These are phyloP conservation scores for Marchantia paleacea DNA, from an alignment of 225 moss, liverwort and hornwort genomes.

Conservation along the genomic window DNA sequence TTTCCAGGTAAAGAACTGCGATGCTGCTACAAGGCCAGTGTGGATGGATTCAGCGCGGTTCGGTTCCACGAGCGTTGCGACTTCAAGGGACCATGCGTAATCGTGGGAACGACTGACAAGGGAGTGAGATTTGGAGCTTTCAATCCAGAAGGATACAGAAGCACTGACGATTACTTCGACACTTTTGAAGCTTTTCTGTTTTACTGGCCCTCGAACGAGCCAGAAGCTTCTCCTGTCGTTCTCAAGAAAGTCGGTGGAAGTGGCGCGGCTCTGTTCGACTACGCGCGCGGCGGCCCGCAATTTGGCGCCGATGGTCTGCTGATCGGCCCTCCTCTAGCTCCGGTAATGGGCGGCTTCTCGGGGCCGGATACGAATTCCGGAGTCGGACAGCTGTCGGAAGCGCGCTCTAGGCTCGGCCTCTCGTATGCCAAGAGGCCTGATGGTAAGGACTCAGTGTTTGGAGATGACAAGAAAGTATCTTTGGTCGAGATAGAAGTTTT, in stretches of 20 bases:
- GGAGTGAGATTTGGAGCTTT: constrained; percentile 43
- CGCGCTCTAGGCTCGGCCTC: constrained; percentile 51
- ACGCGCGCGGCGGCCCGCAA: constrained; percentile 51
- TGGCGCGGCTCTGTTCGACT: constrained; percentile 53
- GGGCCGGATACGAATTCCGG: constrained; percentile 49
- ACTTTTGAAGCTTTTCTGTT: constrained; percentile 54
- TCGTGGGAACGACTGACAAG: constrained; percentile 28
- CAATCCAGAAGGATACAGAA: constrained; percentile 53
- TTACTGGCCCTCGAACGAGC: constrained; percentile 35
- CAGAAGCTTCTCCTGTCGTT: constrained; percentile 16
- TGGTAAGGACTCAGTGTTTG: constrained; percentile 46
- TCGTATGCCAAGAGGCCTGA: constrained; percentile 48
- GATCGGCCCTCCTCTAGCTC: constrained; percentile 48
- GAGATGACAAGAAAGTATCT: constrained; percentile 28
- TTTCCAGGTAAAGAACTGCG: constrained; percentile 45
- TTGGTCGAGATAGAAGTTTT: constrained; percentile 39
- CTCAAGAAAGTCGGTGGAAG: constrained; percentile 52
- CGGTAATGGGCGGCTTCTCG: constrained; percentile 48
- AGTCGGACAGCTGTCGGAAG: constrained; percentile 38
- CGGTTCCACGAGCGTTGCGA: constrained; percentile 43
- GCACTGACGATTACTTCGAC: constrained; percentile 57
- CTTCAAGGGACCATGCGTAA: constrained; percentile 50
- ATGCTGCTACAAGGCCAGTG: constrained; percentile 50
- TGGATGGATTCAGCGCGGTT: constrained; percentile 45
- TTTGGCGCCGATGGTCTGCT: constrained; percentile 55